Evolutionary conservation across 208 protist genomes (phyloP).

Genomic region (Acanthamoeba divionensis): DNA sequence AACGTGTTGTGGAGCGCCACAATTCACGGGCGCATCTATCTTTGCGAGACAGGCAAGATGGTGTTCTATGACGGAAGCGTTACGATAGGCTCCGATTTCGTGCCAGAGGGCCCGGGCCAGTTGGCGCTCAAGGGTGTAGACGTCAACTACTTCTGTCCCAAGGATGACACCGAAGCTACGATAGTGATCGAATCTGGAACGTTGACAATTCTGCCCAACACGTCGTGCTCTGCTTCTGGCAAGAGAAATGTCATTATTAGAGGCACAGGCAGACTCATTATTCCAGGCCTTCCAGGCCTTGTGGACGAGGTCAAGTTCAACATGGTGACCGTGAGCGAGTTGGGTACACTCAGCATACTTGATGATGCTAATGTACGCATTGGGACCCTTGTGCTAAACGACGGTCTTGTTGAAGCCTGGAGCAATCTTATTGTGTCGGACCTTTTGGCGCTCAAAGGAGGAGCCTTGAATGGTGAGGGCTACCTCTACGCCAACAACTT

Average conservation of each 20-base stretch:
- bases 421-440: too few relatives aligned
- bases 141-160: not conserved
- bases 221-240: not conserved
- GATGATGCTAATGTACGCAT: too few relatives aligned
- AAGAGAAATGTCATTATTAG: conserved; percentile 4
- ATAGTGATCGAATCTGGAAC: conserved; percentile 1
- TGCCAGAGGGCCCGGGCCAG: not conserved
- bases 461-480: too few relatives aligned
- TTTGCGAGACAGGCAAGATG: not conserved
- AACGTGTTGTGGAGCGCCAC: not conserved
- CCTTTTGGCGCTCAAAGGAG: too few relatives aligned
- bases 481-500: too few relatives aligned
- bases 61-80: not conserved
- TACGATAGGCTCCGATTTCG: not conserved
- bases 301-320: too few relatives aligned
- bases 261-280: not conserved
- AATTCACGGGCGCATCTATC: not conserved
- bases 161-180: conserved; percentile 37
- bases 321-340: too few relatives aligned
- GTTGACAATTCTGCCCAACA: conserved; percentile 45
- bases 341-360: too few relatives aligned
- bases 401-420: too few relatives aligned
- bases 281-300: too few relatives aligned
- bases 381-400: too few relatives aligned
- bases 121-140: not conserved